These are phyloP conservation scores for Pseudogymnoascus destructans DNA, from an alignment of 2,329 filamentous ascomycete genomes.

Conservation along the genomic window DNA sequence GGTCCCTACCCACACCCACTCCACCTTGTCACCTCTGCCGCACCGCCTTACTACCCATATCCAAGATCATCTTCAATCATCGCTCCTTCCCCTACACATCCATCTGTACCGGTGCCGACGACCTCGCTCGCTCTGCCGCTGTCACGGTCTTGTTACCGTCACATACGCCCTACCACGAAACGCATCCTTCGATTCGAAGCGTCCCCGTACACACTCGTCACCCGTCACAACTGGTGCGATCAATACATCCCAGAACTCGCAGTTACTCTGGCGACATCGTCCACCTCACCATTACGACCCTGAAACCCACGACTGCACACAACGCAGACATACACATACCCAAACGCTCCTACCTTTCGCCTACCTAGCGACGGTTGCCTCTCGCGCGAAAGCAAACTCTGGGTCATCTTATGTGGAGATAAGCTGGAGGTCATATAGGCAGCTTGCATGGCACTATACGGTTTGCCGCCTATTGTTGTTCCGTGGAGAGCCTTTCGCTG, in stretches of 20 bases:
- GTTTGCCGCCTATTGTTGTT: slow-evolving; percentile 5
- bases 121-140: background rate
- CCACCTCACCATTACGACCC: background rate
- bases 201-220: background rate
- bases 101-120: background rate
- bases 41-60: slow-evolving; percentile 8
- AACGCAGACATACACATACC: background rate
- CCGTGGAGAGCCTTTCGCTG: slow-evolving; percentile 2
- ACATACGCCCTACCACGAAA: background rate
- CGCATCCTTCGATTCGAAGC: background rate
- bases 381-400: slow-evolving; percentile 1
- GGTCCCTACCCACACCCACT: slow-evolving; percentile 3
- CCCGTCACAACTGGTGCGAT: background rate
- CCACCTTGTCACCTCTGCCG: slow-evolving; percentile 8
- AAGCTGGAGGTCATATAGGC: slow-evolving; percentile 5
- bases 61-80: slow-evolving; percentile 3
- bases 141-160: background rate
- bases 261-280: slow-evolving; percentile 2
- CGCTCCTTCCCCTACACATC: background rate
- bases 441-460: slow-evolving; percentile 5
- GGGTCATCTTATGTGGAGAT: background rate
- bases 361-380: background rate
- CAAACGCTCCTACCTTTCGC: background rate
- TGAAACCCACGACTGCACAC: background rate
- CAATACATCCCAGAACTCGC: background rate